Percentiles rank a stretch among this genome's conserved stretches.
phyloP scores from a whole-genome alignment of 1,284 basidiomycete genomes.

The Austropuccinia psidii region DNA sequence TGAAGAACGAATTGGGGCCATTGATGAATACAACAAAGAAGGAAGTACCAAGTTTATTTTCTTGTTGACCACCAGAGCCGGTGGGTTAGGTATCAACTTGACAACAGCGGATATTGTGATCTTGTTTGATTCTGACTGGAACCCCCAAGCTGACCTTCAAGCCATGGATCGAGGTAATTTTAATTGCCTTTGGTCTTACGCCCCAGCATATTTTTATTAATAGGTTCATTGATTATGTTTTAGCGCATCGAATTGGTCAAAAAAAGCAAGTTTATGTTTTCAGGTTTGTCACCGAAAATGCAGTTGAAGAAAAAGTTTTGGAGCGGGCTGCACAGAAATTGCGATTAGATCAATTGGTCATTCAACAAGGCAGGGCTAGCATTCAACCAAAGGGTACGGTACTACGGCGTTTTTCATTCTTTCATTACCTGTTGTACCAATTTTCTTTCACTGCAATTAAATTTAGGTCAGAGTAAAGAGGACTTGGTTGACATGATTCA shows the following conservation, averaged over 20 bases:
- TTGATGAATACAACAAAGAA: slow-evolving; percentile 96
- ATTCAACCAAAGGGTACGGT: slow-evolving; percentile 48
- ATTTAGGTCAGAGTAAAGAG: slow-evolving; percentile 69
- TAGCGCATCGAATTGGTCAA: slow-evolving; percentile 92
- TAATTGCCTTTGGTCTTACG: not conserved
- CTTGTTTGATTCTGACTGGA: slow-evolving; percentile 98
- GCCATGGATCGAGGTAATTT: slow-evolving; percentile 75
- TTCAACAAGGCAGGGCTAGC: slow-evolving; percentile 78
- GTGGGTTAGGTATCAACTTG: slow-evolving; percentile 94
- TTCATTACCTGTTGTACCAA: slow-evolving; percentile 23
- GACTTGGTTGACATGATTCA: slow-evolving; percentile 98
- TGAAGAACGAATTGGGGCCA: slow-evolving; percentile 88
- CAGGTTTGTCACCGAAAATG: slow-evolving; percentile 90
- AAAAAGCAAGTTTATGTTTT: slow-evolving; percentile 99
- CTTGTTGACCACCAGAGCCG: slow-evolving; percentile 94
- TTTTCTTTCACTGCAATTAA: not conserved
- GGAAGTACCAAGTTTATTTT: slow-evolving; percentile 95
- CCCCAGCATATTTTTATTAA: not conserved
- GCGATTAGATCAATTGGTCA: slow-evolving; percentile 90
- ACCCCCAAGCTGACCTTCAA: slow-evolving; percentile 96
- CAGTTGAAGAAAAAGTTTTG: slow-evolving; percentile 94
- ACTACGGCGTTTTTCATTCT: not conserved
- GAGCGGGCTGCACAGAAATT: slow-evolving; percentile 95
- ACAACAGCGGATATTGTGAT: slow-evolving; percentile 93
- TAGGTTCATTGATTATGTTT: not conserved